These are phyloP conservation scores for Ustilago esculenta DNA, from an alignment of 1,284 basidiomycete genomes.

Conservation along the genomic window DNA sequence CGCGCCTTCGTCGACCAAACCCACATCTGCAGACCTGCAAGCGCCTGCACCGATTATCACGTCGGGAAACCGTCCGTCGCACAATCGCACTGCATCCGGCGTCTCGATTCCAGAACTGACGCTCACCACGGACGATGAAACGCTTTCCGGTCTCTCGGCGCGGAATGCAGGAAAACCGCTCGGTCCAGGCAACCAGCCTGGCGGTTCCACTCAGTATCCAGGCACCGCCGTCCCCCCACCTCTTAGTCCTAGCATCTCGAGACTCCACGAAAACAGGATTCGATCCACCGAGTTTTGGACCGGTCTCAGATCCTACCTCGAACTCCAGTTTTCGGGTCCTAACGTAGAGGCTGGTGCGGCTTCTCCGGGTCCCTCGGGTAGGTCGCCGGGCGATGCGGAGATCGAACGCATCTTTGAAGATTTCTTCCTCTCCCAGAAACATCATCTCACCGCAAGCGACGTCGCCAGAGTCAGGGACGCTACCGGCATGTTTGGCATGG, in stretches of 20 bases:
- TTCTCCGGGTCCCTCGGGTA: constrained; percentile 26
- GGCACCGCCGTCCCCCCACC: constrained; percentile 30
- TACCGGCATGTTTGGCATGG: constrained; percentile 63
- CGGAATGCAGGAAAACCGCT: constrained; percentile 32
- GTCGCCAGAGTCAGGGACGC: constrained; percentile 60
- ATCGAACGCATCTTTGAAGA: constrained; percentile 64
- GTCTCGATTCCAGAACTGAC: constrained; percentile 63
- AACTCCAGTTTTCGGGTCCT: constrained; percentile 52
- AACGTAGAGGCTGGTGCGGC: constrained; percentile 38
- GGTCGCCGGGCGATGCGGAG: constrained; percentile 58
- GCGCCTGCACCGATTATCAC: constrained; percentile 37
- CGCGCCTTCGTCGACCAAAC: constrained; percentile 15
- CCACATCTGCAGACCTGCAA: constrained; percentile 19
- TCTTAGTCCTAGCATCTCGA: constrained; percentile 52
- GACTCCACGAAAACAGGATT: constrained; percentile 57
- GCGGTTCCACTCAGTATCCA: constrained; percentile 28
- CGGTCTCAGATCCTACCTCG: constrained; percentile 50
- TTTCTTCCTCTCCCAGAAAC: constrained; percentile 63
- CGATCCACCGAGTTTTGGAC: constrained; percentile 62
- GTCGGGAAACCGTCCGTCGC: constrained; percentile 12
- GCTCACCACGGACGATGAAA: constrained; percentile 61
- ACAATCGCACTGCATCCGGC: constrained; percentile 56
- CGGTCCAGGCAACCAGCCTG: constrained; percentile 23
- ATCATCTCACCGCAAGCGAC: constrained; percentile 61
- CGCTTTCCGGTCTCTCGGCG: constrained; percentile 31